phyloP scores from a whole-genome alignment of 73 alveolate species.

The Uronychia binucleata region DNA sequence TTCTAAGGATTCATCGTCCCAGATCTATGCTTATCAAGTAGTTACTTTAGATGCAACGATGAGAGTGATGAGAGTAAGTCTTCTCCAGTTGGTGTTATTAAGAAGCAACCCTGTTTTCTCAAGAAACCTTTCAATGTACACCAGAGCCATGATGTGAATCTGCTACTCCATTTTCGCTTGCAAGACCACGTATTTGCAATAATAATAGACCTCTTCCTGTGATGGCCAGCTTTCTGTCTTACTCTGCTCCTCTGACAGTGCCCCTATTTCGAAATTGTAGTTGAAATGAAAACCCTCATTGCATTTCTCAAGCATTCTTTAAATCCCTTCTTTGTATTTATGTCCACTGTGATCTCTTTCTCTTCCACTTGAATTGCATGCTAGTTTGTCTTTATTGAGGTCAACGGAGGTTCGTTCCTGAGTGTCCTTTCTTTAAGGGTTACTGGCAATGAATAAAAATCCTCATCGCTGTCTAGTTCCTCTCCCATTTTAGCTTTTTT shows the following conservation, averaged over 20 bases:
- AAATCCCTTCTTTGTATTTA: conserved; percentile 40
- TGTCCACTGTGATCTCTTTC: conserved; percentile 19
- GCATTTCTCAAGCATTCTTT: conserved; percentile 37
- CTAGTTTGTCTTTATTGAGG: background rate
- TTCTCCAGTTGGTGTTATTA: conserved; percentile 97
- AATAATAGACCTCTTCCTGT: background rate
- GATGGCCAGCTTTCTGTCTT: no score
- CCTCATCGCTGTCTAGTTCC: background rate
- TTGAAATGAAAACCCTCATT: conserved; percentile 47
- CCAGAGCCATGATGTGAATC: conserved; percentile 90
- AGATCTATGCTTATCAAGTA: conserved; percentile 87
- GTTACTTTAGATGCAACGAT: no score
- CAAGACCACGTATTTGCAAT: conserved; percentile 87
- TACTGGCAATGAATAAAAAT: background rate
- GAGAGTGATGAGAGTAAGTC: conserved; percentile 90
- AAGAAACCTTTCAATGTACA: conserved; percentile 95
- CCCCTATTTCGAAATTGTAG: no score
- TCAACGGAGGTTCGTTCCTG: background rate
- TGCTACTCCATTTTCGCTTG: conserved; percentile 94
- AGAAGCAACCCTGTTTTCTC: conserved; percentile 90
- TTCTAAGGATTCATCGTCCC: conserved; percentile 99
- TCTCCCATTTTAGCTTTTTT: background rate
- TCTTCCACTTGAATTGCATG: conserved; percentile 4
- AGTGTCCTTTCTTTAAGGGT: background rate
- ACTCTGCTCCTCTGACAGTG: no score